Base-by-base conservation (phyloP, 495 filamentous ascomycete genomes). In the Penicillium tannophilum region DNA sequence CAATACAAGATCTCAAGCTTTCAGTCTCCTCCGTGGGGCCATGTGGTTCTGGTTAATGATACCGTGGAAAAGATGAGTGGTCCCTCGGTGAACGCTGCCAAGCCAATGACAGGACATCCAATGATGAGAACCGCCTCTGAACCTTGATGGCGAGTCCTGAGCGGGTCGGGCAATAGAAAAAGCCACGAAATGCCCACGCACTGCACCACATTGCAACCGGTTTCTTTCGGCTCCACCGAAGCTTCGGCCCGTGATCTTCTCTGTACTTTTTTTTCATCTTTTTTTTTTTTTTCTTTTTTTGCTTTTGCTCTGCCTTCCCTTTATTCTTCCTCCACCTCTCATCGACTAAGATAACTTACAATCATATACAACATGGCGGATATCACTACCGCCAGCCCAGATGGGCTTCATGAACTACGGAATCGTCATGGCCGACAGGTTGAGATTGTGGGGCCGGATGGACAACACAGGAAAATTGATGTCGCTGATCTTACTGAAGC, bases 381-480 rank as follows among this genome's bases (percentile, higher is more conserved):
- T 46, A 43, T 48, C 7, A 35, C 33, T 47, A 16, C 17, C 23
- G 39, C 33, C 28, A 56, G 41, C 20, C 39, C 50, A 53, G 47
- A 19, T 17, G 53, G 45, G 3, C 45, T 56, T n/a, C 52, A 35
- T n/a, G 42, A 54, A 33, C 31, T 61, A 14, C 54, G 54, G 24
- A 55, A 61, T 43, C 59, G 53, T 26, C 58, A 52, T 52, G 53
- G 46, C 14, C 54, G 60, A 14, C 51, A 55, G 43, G 46, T 63
- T 30, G 55, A 63, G 12, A 54, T 63, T n/a, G 31, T 55, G 3
- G 60, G 60, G 3, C 51, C 60, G 1, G 48, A 63, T 55, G 60
- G 60, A 28, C 55, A 63, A 51, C 60, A 48, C 31, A 35, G 26
- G n/a, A 58, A 55, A 33, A 41, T 63, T 12, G 52, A 26, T 12